Base-by-base conservation (phyloP, 176 grass and related monocot genomes). In the Eragrostis curvula region DNA sequence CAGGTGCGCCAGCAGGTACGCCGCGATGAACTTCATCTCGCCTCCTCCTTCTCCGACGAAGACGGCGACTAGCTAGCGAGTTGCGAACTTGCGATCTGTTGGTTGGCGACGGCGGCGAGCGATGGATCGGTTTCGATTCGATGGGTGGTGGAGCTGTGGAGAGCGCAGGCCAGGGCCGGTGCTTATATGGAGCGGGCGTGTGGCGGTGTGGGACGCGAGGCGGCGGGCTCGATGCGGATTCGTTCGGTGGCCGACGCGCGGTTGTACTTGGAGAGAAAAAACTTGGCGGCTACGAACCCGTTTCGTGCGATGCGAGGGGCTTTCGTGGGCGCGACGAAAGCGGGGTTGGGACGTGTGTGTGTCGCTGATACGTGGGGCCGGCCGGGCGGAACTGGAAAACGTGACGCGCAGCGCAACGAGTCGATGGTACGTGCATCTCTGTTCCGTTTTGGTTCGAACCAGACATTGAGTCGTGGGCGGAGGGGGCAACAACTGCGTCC, bases 1-100 rank as follows among this genome's bases (percentile, higher is more conserved):
- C 3, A 84, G 60, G 32, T 24, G 15, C 18, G 82, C 82, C 10
- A 84, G 47, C 82, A 84, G 82, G 71, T 75, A 76, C 39, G 73
- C 73, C 21, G 73, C 73, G 39, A 27, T 14, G 73, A 76, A 75
- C 73, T 57, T 75, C 73, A 75, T 58, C 73, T 70, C 43, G 43
- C 32, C 32, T 36, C 32, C 32, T 58, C 11, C 55, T 24, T 25
- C n/a, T 11, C 2, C 32, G 32, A 36, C 32, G 32, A 36, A 2
- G 32, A 36, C n/a, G 56, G 5, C 56, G 56, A 59, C n/a, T 59
- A 23, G 55, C 20, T 58, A 24, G 21, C 21, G n/a, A 56, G 32
- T 36, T 36, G 32, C n/a, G n/a, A n/a, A n/a, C n/a, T n/a, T n/a
- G n/a, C n/a, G n/a, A n/a, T n/a, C n/a, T n/a, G n/a, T n/a, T n/a